These are phyloP conservation scores for Zygosaccharomyces sapae DNA, from an alignment of 1,139 yeast species.

Conservation along the genomic window DNA sequence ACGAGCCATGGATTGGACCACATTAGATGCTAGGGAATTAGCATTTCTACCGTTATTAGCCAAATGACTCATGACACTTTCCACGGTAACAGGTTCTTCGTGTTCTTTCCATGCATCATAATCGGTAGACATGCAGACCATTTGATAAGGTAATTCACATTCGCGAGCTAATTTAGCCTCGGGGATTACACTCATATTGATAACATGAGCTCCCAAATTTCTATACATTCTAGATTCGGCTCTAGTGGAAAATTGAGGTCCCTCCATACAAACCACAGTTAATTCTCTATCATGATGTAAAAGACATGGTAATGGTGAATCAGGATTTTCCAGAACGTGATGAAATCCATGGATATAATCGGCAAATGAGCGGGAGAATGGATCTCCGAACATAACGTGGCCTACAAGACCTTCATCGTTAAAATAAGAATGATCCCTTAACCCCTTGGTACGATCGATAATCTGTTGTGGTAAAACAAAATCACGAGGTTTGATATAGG, in stretches of 20 bases:
- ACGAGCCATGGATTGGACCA: slow-evolving; percentile 63
- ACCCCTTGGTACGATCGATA: slow-evolving; percentile 94
- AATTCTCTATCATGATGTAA: slow-evolving; percentile 53
- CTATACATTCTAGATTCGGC: slow-evolving; percentile 93
- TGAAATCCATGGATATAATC: slow-evolving; percentile 55
- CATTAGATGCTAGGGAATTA: slow-evolving; percentile 63
- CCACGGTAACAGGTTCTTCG: slow-evolving; percentile 95
- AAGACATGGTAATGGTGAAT: slow-evolving; percentile 29
- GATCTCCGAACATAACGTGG: slow-evolving; percentile 96
- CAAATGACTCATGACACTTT: slow-evolving; percentile 87
- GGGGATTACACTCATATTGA: slow-evolving; percentile 94
- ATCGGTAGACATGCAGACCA: slow-evolving; percentile 98
- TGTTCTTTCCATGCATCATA: slow-evolving; percentile 97
- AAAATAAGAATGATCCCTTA: slow-evolving; percentile 86
- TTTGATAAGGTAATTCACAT: slow-evolving; percentile 93
- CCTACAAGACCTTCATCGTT: slow-evolving; percentile 87
- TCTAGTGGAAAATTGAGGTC: slow-evolving; percentile 94
- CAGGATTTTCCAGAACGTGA: slow-evolving; percentile 53
- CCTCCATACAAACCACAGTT: slow-evolving; percentile 94
- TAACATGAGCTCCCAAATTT: slow-evolving; percentile 88
- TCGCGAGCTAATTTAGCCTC: slow-evolving; percentile 95
- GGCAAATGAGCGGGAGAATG: slow-evolving; percentile 75
- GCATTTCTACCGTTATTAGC: slow-evolving; percentile 88
- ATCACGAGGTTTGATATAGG: slow-evolving; percentile 86
- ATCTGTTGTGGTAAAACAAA: slow-evolving; percentile 93